A percentile compares a stretch with the other conserved stretches of the same genome.
phyloP scores from a whole-genome alignment of 768 basidiomycete genomes.

The Macrolepiota albuminosa region DNA sequence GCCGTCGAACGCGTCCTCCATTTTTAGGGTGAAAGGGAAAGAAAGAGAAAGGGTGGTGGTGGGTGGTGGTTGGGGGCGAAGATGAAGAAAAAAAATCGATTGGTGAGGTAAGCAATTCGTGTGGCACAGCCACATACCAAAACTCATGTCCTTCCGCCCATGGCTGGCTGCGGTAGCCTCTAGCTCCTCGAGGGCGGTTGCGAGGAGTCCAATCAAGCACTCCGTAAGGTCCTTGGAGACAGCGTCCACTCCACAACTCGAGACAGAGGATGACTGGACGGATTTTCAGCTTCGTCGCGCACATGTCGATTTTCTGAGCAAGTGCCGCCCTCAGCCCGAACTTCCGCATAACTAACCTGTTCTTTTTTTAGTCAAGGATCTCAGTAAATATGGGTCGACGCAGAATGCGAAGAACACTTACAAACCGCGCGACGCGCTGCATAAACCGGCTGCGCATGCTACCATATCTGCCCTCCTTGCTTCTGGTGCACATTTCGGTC shows the following conservation, averaged over 20 bases:
- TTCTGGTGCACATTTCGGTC: constrained; percentile 91
- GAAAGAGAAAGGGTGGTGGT: constrained; percentile 26
- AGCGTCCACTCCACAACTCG: constrained; percentile 22
- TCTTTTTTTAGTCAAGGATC: constrained; percentile 46
- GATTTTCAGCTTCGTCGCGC: constrained; percentile 56
- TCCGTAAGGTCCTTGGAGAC: constrained; percentile 24
- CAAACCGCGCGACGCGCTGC: constrained; percentile 67
- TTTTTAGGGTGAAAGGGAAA: constrained; percentile 35
- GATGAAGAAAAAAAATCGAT: constrained; percentile 41
- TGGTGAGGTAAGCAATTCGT: constrained; percentile 52
- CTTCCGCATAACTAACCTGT: constrained; percentile 2
- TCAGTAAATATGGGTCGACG: constrained; percentile 74
- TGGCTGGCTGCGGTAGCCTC: constrained; percentile 30
- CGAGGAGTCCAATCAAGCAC: constrained; percentile 8
- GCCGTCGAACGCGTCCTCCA: constrained; percentile 93
- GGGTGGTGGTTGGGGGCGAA: constrained; percentile 35
- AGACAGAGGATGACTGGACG: constrained; percentile 60
- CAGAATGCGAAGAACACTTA: constrained; percentile 63
- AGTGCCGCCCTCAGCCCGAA: constrained; percentile 13
- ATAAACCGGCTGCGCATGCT: constrained; percentile 60
- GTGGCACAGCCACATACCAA: constrained; percentile 41
- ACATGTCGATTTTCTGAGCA: constrained; percentile 53
- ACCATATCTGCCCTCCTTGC: constrained; percentile 90
- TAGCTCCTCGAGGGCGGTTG: constrained; percentile 20
- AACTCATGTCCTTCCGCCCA: constrained; percentile 34